Evolutionary conservation across 2,329 filamentous ascomycete genomes (phyloP).

Genomic region (Trichoderma cornu-damae): DNA sequence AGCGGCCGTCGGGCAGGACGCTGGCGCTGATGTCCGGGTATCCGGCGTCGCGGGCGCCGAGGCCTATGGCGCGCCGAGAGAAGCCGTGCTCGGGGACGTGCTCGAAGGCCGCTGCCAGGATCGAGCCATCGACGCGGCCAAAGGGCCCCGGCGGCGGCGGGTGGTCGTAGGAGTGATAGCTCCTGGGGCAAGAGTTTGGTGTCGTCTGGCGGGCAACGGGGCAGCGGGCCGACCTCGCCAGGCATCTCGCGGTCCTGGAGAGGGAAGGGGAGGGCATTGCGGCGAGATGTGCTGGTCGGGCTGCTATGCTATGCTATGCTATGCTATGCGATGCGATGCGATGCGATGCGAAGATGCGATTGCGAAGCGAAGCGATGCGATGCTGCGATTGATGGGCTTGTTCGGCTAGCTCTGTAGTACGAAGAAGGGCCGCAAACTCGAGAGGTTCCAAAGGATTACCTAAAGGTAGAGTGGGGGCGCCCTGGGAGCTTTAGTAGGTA

Average conservation of each 20-base stretch:
- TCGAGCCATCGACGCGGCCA: slow-evolving; percentile 62
- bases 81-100: slow-evolving; percentile 83
- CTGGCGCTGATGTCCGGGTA: slow-evolving; percentile 84
- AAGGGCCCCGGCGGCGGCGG: slow-evolving; percentile 54
- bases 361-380: too few relatives aligned
- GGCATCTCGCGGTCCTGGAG: background rate
- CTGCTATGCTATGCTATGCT: background rate
- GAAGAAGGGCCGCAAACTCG: too few relatives aligned
- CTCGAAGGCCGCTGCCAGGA: slow-evolving; percentile 73
- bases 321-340: background rate
- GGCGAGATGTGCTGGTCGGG: background rate
- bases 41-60: slow-evolving; percentile 77
- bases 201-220: background rate
- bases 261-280: slow-evolving; percentile 8
- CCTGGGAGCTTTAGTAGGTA: too few relatives aligned
- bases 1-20: slow-evolving; percentile 71
- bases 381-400: too few relatives aligned
- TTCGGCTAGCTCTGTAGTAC: too few relatives aligned
- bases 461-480: too few relatives aligned
- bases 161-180: slow-evolving; percentile 73
- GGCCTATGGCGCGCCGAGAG: slow-evolving; percentile 63
- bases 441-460: too few relatives aligned
- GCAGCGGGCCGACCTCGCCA: background rate
- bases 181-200: slow-evolving; percentile 12
- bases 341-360: too few relatives aligned